A percentile compares a stretch with the other conserved stretches of the same genome.
These are phyloP conservation scores for Rubus idaeus DNA, from an alignment of 306 rosid species.

Conservation along the genomic window DNA sequence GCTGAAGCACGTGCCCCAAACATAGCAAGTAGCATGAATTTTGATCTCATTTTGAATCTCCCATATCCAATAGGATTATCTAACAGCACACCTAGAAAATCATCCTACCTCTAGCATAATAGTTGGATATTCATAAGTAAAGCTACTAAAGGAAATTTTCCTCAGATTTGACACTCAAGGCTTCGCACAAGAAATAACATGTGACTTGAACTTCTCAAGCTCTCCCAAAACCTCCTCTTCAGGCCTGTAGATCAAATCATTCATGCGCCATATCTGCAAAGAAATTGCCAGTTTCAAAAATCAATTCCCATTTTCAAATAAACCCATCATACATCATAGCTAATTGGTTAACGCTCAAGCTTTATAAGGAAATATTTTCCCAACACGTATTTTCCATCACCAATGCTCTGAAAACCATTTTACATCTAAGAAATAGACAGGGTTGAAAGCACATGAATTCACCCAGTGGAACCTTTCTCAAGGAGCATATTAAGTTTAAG, in stretches of 20 bases:
- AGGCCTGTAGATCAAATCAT: conserved; percentile 90
- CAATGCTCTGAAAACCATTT: background rate
- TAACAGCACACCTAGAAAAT: background rate
- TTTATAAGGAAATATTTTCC: background rate
- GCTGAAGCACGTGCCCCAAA: background rate
- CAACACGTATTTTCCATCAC: background rate
- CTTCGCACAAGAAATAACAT: conserved; percentile 82
- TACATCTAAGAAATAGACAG: background rate
- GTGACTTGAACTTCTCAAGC: conserved; percentile 94
- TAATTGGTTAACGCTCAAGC: background rate
- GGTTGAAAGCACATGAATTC: background rate
- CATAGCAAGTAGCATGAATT: background rate
- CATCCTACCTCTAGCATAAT: conserved; percentile 3
- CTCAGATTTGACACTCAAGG: conserved; percentile 29
- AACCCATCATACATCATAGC: conserved; percentile 5
- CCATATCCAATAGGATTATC: background rate
- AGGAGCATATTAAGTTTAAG: background rate
- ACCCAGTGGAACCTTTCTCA: too few species aligned
- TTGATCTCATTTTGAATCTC: background rate
- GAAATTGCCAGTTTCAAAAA: conserved; percentile 3
- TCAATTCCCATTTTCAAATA: background rate
- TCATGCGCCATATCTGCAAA: conserved; percentile 98
- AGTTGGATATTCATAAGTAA: background rate
- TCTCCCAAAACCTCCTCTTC: conserved; percentile 94
- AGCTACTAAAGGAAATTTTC: background rate